Percentiles rank a stretch among this genome's conserved stretches.
Evolutionary conservation across 331 rosid species (phyloP).

Genomic region (Telfairia occidentalis): DNA sequence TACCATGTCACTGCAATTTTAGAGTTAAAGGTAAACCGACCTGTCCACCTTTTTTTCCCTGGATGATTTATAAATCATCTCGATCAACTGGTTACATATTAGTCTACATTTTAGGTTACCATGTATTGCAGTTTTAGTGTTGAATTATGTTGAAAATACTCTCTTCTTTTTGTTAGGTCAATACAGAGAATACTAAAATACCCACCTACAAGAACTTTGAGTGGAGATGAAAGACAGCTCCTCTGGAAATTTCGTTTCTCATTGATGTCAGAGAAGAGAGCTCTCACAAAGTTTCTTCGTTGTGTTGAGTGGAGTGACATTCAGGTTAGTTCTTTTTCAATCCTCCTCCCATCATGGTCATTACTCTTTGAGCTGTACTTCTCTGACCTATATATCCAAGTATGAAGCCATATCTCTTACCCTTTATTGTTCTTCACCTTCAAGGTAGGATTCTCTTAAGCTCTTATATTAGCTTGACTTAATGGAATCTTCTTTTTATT

Average conservation of each 20-base stretch:
- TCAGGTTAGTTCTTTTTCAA: conserved; percentile 44
- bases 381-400: not conserved
- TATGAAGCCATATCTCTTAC: not conserved
- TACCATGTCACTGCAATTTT: not conserved
- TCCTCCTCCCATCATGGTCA: not conserved
- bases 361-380: not conserved
- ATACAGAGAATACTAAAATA: conserved; percentile 81
- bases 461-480: not conserved
- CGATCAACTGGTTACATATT: not conserved
- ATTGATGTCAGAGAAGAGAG: conserved; percentile 97
- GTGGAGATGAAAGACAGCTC: conserved; percentile 97
- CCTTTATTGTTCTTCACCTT: not conserved
- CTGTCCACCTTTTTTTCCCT: not conserved
- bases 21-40: not conserved
- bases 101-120: not conserved
- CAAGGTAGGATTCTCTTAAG: not conserved
- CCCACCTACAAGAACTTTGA: conserved; percentile 95
- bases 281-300: conserved; percentile 91
- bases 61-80: not conserved
- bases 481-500: not conserved
- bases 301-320: conserved; percentile 99
- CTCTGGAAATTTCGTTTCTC: conserved; percentile 99
- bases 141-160: conserved; percentile 8
- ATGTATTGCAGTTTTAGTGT: not conserved
- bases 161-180: conserved; percentile 40